A percentile compares a stretch with the other conserved stretches of the same genome.
Conservation (phyloP, 2,329 filamentous ascomycete species). For the Alternaria novae-zelandiae region DNA sequence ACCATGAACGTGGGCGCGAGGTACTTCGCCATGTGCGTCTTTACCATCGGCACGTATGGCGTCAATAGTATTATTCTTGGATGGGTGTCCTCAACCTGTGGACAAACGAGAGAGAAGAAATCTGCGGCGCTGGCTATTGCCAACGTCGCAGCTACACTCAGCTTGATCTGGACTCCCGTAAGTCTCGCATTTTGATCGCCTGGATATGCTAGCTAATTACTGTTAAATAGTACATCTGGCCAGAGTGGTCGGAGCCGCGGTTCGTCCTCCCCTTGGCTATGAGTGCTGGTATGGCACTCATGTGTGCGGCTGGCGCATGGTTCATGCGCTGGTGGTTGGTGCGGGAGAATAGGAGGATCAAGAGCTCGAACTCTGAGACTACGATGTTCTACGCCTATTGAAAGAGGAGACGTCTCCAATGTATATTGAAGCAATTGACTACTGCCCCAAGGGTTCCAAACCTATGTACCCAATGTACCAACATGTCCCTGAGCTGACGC, state of each 20-base stretch:
- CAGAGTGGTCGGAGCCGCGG: neutral
- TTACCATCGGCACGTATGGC: slow-evolving; percentile 19
- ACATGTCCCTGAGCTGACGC: neutral
- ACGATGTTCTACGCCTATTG: slow-evolving; percentile 2
- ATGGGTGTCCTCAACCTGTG: slow-evolving; percentile 52
- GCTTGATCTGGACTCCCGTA: slow-evolving; percentile 43
- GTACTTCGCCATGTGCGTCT: slow-evolving; percentile 28
- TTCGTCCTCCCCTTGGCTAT: neutral
- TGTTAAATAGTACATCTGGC: neutral
- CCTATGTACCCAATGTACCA: neutral
- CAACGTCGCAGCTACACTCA: slow-evolving; percentile 50
- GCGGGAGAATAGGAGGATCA: neutral
- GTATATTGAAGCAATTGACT: neutral
- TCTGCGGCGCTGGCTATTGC: slow-evolving; percentile 52
- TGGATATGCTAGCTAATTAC: neutral
- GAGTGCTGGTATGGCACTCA: neutral
- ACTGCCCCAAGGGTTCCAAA: neutral
- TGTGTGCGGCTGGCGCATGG: slow-evolving; percentile 1
- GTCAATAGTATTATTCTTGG: slow-evolving; percentile 45
- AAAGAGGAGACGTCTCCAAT: neutral
- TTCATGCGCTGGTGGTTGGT: slow-evolving; percentile 1
- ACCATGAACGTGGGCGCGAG: slow-evolving; percentile 47
- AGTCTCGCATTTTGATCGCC: neutral
- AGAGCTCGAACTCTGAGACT: neutral
- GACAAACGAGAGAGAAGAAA: slow-evolving; percentile 53